phyloP scores from a whole-genome alignment of 805 yeast species.

The Dipodascus geniculatus region DNA sequence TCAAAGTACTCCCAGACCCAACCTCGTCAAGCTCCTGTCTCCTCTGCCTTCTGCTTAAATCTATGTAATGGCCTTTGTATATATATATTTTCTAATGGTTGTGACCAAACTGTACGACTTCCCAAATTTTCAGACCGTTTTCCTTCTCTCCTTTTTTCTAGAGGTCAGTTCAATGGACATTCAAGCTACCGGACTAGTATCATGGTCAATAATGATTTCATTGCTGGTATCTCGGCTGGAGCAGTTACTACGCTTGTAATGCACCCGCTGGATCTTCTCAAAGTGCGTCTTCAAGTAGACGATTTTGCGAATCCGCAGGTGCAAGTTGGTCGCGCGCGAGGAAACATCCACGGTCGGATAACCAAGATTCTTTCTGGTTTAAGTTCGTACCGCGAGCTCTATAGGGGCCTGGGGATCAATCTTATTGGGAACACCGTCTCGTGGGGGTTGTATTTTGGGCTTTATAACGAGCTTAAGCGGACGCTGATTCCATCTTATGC shows the following conservation, averaged over 20 bases:
- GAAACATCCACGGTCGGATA: background rate
- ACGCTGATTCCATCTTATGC: constrained; percentile 4
- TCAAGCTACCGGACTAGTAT: too few relatives aligned
- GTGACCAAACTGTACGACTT: background rate
- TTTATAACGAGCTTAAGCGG: constrained; percentile 53
- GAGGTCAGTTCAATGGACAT: too few relatives aligned
- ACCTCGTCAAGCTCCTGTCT: constrained; percentile 55
- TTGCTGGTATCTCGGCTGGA: constrained; percentile 76
- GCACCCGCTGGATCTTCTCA: constrained; percentile 84
- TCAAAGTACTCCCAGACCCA: constrained; percentile 74
- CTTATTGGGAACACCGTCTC: constrained; percentile 73
- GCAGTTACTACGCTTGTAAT: constrained; percentile 63
- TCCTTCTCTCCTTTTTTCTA: background rate
- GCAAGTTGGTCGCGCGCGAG: too few relatives aligned
- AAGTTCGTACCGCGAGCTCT: constrained; percentile 27
- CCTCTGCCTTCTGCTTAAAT: constrained; percentile 66
- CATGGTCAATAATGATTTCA: constrained; percentile 26
- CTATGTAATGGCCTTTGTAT: background rate
- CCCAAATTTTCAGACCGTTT: background rate
- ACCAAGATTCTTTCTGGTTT: background rate
- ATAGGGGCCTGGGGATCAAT: constrained; percentile 75
- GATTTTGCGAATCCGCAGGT: background rate
- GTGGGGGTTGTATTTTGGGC: constrained; percentile 80
- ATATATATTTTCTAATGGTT: background rate
- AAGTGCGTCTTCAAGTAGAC: constrained; percentile 68